Base-by-base conservation (phyloP, 2,329 filamentous ascomycete genomes). In the Aspergillus neoniger region DNA sequence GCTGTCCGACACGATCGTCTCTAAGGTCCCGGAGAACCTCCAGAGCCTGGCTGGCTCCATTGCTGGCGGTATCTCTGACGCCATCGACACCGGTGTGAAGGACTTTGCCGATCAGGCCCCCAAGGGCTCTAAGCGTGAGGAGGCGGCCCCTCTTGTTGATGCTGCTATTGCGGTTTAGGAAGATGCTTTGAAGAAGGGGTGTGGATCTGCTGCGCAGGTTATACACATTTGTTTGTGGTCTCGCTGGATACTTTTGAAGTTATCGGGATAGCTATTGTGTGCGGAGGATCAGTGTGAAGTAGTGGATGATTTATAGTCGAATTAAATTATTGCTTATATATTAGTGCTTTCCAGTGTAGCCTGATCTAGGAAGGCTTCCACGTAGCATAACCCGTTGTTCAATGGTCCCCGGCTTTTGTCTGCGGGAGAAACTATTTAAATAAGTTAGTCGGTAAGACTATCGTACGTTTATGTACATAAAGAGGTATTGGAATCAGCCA, bases 11-110 rank as follows among this genome's bases (percentile, higher is more conserved):
- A 54, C 54, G 0, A 60, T 60, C 6, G 54, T 57, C 14, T 53
- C 54, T 5, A 60, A 60, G 54, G 58, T 60, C 10, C 58, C 58
- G 4, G 25, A 58, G 6, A 47, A 36, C 6, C 39, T 60, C 28
- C 58, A 60, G 58, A 30, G 30, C 5, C 3, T 60, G 19, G 58
- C 58, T 15, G 39, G 53, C 1, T 17, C 15, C 2, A 30, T 60
- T 8, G 53, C 58, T 3, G 28, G 47, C 0, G 58, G 58, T 4
- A 60, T 60, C 21, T 38, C 53, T 2, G 30, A 47, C 4, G 53
- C 58, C 0, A 60, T 60, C 8, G 6, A 57, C 14, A 57, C 49
- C 10, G 58, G 58, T 39, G 19, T 41, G 7, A 36, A 57, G 15
- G 47, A 57, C 4, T 56, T 48, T 49, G 21, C 39, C 3, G 57